A percentile compares a stretch with the other conserved stretches of the same genome.
These are phyloP conservation scores for Arthrobotrys pseudoclavata DNA, from an alignment of 2,329 filamentous ascomycete genomes.

Conservation along the genomic window DNA sequence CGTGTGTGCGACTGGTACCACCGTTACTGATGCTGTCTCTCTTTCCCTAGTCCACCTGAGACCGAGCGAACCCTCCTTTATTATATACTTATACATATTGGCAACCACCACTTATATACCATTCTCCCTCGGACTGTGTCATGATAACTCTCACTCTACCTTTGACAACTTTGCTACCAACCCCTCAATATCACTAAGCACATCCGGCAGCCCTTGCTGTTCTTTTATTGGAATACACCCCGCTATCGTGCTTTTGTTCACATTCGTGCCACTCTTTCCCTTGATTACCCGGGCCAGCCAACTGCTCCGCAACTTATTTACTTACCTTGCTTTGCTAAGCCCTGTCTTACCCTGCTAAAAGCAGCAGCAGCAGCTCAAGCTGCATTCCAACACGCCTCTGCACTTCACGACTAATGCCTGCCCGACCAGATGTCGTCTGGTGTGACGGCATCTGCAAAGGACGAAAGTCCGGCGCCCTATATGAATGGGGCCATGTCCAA, in stretches of 20 bases:
- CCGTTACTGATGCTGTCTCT: constrained; percentile 35
- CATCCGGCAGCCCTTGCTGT: constrained; percentile 11
- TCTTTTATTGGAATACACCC: constrained; percentile 53
- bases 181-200: constrained; percentile 31
- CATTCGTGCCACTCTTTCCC: constrained; percentile 42
- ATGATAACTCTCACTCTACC: constrained; percentile 39
- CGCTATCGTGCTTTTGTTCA: constrained; percentile 29
- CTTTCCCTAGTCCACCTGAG: constrained; percentile 41
- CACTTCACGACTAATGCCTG: constrained; percentile 59
- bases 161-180: constrained; percentile 46
- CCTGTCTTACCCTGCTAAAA: constrained; percentile 57
- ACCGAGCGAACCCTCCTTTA: constrained; percentile 28
- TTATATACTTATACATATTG: background rate
- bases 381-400: constrained; percentile 58
- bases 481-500: constrained; percentile 48
- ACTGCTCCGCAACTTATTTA: constrained; percentile 37
- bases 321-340: constrained; percentile 55
- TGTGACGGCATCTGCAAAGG: constrained; percentile 59
- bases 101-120: constrained; percentile 15
- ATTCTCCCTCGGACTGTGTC: constrained; percentile 36
- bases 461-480: constrained; percentile 51
- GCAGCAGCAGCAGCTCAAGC: constrained; percentile 39
- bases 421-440: constrained; percentile 59
- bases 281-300: constrained; percentile 51
- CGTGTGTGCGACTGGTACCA: constrained; percentile 37